Evolutionary conservation across 2,329 filamentous ascomycete species (phyloP), one percentile per base, ranked within the genome.

Genomic region (Chaetomiaceae sp.): DNA sequence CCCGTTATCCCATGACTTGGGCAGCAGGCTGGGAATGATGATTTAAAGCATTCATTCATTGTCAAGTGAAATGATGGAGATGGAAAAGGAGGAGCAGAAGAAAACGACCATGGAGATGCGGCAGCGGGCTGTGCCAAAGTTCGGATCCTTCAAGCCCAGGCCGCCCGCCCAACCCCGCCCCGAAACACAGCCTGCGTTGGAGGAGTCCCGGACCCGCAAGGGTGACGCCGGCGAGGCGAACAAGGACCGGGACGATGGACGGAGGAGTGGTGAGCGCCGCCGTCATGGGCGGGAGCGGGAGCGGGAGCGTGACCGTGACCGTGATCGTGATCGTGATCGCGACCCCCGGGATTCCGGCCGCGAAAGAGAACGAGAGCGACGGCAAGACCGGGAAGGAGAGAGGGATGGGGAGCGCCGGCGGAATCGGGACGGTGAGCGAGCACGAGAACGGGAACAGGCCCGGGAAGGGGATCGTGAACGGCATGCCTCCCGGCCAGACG

Each of bases 131-230:
- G 64, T 65, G 34, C 66, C 65, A n/a, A 65, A 63, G 36, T 67
- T 67, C 46, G 60, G 57, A 21, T 67, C 65, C 21, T 67, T 66
- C 58, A 63, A 61, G 37, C 63, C 64, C 20, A 57, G 58, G 23
- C 34, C 55, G 16, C 36, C 57, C 14, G 25, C 51, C 5, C 52
- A 56, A 20, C 21, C 51, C 21, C 29, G n/a, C n/a, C 37, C 44
- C 20, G 52, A 53, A 29, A 23, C 43, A 2, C 37, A 30, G 16
- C 16, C 21, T 16, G 11, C 43, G 16, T 21, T 16, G 16, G 34
- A 53, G 32, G 53, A 47, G 48, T 42, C 33, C 30, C 21, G 36
- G 41, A 32, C 14, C 29, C 32, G n/a, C 41, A 25, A 18, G 16
- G 48, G 37, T 6, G 29, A 34, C 16, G 38, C 21, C 32, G 32